Evolutionary conservation across 2,329 filamentous ascomycete species (phyloP).

Genomic region (Sclerotinia subarctica): DNA sequence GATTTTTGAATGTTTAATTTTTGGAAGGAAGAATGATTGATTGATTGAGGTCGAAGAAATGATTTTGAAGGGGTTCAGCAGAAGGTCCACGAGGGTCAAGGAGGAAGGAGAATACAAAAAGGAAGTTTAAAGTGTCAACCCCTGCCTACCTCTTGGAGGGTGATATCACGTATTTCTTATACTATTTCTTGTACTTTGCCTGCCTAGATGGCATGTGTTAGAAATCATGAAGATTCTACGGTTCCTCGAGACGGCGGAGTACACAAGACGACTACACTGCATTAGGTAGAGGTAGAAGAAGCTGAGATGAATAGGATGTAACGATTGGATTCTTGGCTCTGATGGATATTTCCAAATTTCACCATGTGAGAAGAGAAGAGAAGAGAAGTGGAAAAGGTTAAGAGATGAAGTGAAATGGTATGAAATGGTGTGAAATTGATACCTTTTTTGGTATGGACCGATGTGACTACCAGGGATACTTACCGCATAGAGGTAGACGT

Average conservation of each 20-base stretch:
- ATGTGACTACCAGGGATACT: too few species aligned
- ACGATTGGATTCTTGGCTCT: neutral
- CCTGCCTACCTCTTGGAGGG: neutral
- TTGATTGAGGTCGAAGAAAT: neutral
- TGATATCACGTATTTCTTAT: slow-evolving; percentile 5
- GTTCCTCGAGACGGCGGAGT: neutral
- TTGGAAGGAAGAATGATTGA: neutral
- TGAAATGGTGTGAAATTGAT: too few species aligned
- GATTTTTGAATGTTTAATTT: neutral
- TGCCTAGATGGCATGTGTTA: neutral
- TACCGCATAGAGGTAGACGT: too few species aligned
- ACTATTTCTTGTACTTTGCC: too few species aligned
- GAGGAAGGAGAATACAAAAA: neutral
- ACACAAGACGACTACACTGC: neutral
- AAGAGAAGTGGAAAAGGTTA: neutral
- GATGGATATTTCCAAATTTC: neutral
- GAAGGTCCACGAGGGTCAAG: neutral
- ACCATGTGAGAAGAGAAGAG: neutral
- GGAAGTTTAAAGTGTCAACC: neutral
- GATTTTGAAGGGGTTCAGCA: neutral
- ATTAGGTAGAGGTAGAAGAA: neutral
- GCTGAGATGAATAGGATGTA: neutral
- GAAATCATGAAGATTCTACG: neutral
- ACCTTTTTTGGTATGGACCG: too few species aligned
- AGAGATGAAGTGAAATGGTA: too few species aligned